Percentiles rank a stretch among this genome's conserved stretches.
Conservation (phyloP, 2,329 filamentous ascomycete species). For the Trichoderma sp. region DNA sequence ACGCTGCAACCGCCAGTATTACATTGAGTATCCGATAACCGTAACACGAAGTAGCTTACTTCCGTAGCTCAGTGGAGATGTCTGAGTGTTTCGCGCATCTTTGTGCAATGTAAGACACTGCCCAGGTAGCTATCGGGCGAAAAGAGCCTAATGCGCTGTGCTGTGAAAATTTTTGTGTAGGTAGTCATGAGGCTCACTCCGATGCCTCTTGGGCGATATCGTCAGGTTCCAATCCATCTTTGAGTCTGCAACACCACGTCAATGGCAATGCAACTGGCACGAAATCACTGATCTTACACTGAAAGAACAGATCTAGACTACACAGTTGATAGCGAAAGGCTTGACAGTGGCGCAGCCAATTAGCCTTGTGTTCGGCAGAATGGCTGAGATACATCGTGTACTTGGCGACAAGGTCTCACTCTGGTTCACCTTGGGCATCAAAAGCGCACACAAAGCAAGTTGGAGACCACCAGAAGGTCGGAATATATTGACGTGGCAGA, state of each 20-base stretch:
- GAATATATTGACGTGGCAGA: constrained; percentile 33
- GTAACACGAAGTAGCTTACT: constrained; percentile 34
- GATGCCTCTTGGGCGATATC: constrained; percentile 2
- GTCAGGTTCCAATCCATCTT: constrained; percentile 32
- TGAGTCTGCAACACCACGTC: constrained; percentile 35
- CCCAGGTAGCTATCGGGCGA: too few relatives aligned
- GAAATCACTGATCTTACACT: constrained; percentile 33
- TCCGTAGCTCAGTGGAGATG: constrained; percentile 34
- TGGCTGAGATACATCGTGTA: constrained; percentile 24
- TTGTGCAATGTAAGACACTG: constrained; percentile 27
- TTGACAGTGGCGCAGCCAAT: constrained; percentile 39
- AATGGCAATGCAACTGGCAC: constrained; percentile 31
- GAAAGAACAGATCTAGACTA: constrained; percentile 41
- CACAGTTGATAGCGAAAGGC: constrained; percentile 40
- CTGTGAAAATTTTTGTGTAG: background rate
- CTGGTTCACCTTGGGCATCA: constrained; percentile 45
- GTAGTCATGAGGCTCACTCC: constrained; percentile 32
- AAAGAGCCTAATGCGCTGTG: background rate
- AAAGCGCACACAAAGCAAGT: constrained; percentile 37
- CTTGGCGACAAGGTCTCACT: constrained; percentile 34
- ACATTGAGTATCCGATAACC: constrained; percentile 22
- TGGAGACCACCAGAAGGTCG: constrained; percentile 38
- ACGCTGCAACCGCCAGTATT: background rate
- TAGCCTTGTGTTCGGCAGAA: constrained; percentile 34
- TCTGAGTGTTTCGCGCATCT: constrained; percentile 33